Percentiles rank a stretch among this genome's conserved stretches.
These are phyloP conservation scores for Lactifluus hygrophoroides DNA, from an alignment of 768 basidiomycete species.

Conservation along the genomic window DNA sequence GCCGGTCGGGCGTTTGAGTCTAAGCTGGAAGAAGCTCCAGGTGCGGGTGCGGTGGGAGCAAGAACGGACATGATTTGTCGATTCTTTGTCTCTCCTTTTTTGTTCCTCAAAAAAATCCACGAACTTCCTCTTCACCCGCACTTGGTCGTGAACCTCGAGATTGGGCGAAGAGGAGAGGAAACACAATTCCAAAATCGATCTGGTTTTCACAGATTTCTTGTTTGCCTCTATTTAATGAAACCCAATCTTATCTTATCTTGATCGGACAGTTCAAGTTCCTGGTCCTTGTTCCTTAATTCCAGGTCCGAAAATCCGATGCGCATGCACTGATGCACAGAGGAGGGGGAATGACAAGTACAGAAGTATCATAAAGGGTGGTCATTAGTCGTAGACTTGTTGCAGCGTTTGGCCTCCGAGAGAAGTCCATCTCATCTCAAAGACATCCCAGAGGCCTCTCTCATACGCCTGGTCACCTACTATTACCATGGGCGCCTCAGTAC, in stretches of 20 bases:
- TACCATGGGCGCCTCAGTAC: background rate
- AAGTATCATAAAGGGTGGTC: too few species aligned
- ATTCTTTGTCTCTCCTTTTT: background rate
- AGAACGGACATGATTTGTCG: slow-evolving; percentile 4
- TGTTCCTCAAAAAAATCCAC: background rate
- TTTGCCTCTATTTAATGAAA: slow-evolving; percentile 4
- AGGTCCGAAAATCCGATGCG: too few species aligned
- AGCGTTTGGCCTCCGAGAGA: background rate
- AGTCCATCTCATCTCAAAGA: background rate
- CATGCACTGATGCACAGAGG: too few species aligned
- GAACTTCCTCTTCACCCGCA: slow-evolving; percentile 18
- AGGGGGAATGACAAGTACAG: too few species aligned
- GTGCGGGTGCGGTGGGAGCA: background rate
- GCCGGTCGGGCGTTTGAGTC: slow-evolving; percentile 29
- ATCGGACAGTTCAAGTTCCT: background rate
- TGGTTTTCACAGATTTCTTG: background rate
- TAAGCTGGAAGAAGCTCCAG: background rate
- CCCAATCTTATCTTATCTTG: background rate
- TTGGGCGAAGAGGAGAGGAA: slow-evolving; percentile 17
- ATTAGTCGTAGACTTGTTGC: background rate
- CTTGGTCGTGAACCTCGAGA: background rate
- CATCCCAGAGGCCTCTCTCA: slow-evolving; percentile 7
- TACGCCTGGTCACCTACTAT: slow-evolving; percentile 5
- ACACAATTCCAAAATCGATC: background rate
- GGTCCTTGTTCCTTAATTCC: background rate